A percentile compares a stretch with the other conserved stretches of the same genome.
Conservation (phyloP, 768 basidiomycete genomes). For the Boletus vinaceobasis region DNA sequence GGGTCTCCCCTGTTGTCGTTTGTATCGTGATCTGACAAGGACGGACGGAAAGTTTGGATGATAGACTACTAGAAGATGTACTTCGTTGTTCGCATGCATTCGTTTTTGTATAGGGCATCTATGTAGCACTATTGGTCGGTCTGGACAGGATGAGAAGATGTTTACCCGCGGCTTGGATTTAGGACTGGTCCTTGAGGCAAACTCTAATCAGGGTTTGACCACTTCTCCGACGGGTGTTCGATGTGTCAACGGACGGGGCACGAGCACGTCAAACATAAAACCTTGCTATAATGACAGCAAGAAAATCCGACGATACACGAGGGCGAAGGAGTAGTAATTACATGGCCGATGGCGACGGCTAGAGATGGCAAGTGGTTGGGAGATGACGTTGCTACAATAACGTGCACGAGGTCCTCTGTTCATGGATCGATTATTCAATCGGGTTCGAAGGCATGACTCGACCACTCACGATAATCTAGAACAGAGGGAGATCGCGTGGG, state of each 20-base stretch:
- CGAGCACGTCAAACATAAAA: neutral
- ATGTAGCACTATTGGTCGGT: slow-evolving; percentile 2
- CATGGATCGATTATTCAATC: neutral
- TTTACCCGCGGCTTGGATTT: neutral
- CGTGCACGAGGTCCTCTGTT: slow-evolving; percentile 18
- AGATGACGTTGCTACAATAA: slow-evolving; percentile 25
- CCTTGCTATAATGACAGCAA: slow-evolving; percentile 4
- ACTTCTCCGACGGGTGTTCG: neutral
- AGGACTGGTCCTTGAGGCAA: neutral
- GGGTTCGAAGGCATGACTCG: neutral
- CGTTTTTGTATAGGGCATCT: slow-evolving; percentile 19
- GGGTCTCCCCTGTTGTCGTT: slow-evolving; percentile 17
- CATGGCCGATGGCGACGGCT: slow-evolving; percentile 18
- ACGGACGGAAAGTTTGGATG: neutral
- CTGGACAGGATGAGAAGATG: neutral
- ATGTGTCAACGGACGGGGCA: neutral
- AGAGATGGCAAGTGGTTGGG: slow-evolving; percentile 14
- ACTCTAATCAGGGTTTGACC: neutral
- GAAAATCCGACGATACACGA: slow-evolving; percentile 17
- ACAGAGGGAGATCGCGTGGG: slow-evolving; percentile 7
- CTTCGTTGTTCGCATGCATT: slow-evolving; percentile 17
- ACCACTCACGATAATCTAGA: slow-evolving; percentile 26
- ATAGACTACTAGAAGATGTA: slow-evolving; percentile 13
- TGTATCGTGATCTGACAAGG: slow-evolving; percentile 10
- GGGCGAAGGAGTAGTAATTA: slow-evolving; percentile 20